Conservation (phyloP, 1,284 basidiomycete genomes). For the Leccinum pallidistipes region DNA sequence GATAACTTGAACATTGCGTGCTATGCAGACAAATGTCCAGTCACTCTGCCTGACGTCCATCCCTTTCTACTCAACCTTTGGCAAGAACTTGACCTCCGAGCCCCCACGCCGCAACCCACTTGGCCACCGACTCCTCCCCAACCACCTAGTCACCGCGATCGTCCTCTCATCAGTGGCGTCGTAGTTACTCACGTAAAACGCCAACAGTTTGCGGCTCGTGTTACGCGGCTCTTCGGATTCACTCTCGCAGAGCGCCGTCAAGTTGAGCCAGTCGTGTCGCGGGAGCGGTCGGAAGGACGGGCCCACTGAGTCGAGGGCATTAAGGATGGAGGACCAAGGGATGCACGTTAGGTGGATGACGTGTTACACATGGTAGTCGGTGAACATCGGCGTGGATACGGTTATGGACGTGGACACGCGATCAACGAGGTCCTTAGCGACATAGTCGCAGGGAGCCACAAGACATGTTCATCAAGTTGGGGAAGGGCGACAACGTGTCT, state of each 20-base stretch:
- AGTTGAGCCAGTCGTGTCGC: conserved; percentile 47
- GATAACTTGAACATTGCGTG: no score
- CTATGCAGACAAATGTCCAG: no score
- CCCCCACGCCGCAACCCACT: conserved; percentile 37
- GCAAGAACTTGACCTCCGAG: conserved; percentile 32
- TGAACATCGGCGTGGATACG: conserved; percentile 3
- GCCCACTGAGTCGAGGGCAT: conserved; percentile 18
- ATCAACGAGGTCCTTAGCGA: conserved; percentile 46
- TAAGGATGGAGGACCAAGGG: conserved; percentile 37
- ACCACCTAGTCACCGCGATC: not conserved
- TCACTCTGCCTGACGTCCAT: no score
- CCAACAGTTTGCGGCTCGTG: conserved; percentile 50
- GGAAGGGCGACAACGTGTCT: no score
- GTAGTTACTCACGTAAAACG: conserved; percentile 40
- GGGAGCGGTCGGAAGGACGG: conserved; percentile 47
- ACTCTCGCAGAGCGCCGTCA: conserved; percentile 36
- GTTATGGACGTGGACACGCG: conserved; percentile 14
- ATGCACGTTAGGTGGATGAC: conserved; percentile 44
- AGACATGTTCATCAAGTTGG: no score
- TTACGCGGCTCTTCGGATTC: conserved; percentile 44
- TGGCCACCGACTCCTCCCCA: not conserved
- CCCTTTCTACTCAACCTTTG: not conserved
- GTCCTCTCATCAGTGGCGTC: conserved; percentile 2
- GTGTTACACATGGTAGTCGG: conserved; percentile 43
- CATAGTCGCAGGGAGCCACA: no score